Evolutionary conservation across 805 yeast species (phyloP), one percentile per base, ranked within the genome.

Genomic region (Hanseniaspora lindneri): DNA sequence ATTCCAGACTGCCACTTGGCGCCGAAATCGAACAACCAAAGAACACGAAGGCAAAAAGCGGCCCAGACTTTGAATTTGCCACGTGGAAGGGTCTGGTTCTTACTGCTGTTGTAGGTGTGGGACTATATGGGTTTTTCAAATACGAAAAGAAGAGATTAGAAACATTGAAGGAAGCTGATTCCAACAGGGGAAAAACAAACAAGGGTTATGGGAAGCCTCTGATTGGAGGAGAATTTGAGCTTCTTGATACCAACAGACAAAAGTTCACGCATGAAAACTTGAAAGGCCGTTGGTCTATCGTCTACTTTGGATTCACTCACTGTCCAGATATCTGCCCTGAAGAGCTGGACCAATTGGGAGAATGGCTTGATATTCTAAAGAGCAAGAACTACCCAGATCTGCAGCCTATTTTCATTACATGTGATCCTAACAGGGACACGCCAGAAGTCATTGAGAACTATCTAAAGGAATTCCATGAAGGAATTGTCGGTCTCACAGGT

Each of bases 311-410:
- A 0, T 92, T 92, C 69, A 83, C 96, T 3, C 88, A 88, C 66
- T 92, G 98, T 67, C 98, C 98, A 6, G 98, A 92, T 66, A 88
- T 92, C 47, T 92, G 98, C 65, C 98, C 98, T 10, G 98, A 92
- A 64, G 98, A 92, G 63, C 74, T 92, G 52, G 98, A 92, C 63
- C 85, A 89, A 60, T 72, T 92, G 60, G 89, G 95, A 4, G 72
- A 68, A 43, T 75, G 69, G 73, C 69, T 75, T 58, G 76, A 74
- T 54, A 73, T 70, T 32, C 70, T 89, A 59, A 77, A 81, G 59
- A 61, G 64, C 39, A 71, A 76, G 47, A 71, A 73, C 9, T 74
- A 81, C 52, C 68, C 75, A 40, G 29, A 39, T 16, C 59, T 89
- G 46, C 94, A 83, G 64, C 95, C 97, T 0, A 67, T 92, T 19